Percentiles rank a stretch among this genome's conserved stretches.
phyloP scores from a whole-genome alignment of 345 rosid species.

The Abelmoschus esculentus region DNA sequence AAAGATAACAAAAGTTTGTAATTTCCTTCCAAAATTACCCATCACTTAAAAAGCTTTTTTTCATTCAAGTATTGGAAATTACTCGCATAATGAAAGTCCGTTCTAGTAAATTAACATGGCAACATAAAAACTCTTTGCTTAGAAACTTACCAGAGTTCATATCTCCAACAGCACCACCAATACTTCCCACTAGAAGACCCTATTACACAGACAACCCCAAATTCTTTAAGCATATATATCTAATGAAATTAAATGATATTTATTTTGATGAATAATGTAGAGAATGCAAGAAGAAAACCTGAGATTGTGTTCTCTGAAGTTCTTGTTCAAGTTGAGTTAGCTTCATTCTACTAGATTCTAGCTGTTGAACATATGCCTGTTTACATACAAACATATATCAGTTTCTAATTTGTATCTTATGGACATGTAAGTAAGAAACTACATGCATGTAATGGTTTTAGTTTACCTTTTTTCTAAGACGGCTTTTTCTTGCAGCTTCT shows the following conservation, averaged over 20 bases:
- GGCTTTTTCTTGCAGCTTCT: constrained; percentile 98
- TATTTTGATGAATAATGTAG: background rate
- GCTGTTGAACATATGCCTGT: constrained; percentile 97
- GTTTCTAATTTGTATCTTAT: background rate
- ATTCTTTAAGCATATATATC: background rate
- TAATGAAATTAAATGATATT: background rate
- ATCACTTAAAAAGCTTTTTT: no score
- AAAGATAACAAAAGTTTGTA: no score
- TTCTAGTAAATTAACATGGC: background rate
- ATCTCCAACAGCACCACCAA: constrained; percentile 61
- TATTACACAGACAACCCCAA: constrained; percentile 15
- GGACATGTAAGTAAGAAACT: background rate
- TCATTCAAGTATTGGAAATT: no score
- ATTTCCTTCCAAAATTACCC: no score
- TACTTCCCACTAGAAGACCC: constrained; percentile 79
- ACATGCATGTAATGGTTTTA: background rate
- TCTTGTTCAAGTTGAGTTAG: constrained; percentile 91
- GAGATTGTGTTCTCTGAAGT: constrained; percentile 18
- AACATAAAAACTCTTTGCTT: background rate
- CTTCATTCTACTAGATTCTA: constrained; percentile 84
- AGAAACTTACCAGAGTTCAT: constrained; percentile 63
- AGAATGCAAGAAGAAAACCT: constrained; percentile 32
- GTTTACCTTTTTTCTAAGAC: constrained; percentile 82
- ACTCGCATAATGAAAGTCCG: background rate
- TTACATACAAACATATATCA: background rate